Conservation (phyloP, 1,284 basidiomycete genomes). For the Pascua sp. region DNA sequence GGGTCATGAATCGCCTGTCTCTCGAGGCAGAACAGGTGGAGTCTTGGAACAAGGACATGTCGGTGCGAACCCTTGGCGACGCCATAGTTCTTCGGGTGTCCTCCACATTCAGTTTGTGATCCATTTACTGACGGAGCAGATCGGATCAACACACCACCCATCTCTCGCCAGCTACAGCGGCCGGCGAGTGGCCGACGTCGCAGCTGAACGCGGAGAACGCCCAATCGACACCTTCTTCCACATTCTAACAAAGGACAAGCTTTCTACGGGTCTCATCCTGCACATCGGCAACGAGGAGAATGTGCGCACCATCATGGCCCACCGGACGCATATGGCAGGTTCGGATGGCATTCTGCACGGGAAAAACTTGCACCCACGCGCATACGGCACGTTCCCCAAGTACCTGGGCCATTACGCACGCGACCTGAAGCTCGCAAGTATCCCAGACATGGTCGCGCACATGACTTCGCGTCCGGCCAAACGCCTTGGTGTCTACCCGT, state of each 20-base stretch:
- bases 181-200: constrained; percentile 27
- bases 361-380: constrained; percentile 30
- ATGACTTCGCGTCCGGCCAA: constrained; percentile 45
- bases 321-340: constrained; percentile 38
- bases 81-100: not conserved
- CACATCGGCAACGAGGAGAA: constrained; percentile 49
- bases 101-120: not conserved
- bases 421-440: constrained; percentile 23
- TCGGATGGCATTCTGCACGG: constrained; percentile 45
- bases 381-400: constrained; percentile 43
- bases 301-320: constrained; percentile 41
- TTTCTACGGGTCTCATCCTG: constrained; percentile 43
- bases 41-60: too few relatives aligned
- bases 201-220: constrained; percentile 1
- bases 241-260: constrained; percentile 36
- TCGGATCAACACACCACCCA: constrained; percentile 32
- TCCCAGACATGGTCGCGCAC: constrained; percentile 42
- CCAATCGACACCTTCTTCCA: constrained; percentile 40
- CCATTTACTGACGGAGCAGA: constrained; percentile 8
- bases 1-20: too few relatives aligned
- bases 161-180: constrained; percentile 23
- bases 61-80: too few relatives aligned
- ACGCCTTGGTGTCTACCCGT: constrained; percentile 38
- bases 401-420: constrained; percentile 42
- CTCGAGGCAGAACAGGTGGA: too few relatives aligned